phyloP scores from a whole-genome alignment of 2,329 filamentous ascomycete species.

The Xylariaceae sp. region DNA sequence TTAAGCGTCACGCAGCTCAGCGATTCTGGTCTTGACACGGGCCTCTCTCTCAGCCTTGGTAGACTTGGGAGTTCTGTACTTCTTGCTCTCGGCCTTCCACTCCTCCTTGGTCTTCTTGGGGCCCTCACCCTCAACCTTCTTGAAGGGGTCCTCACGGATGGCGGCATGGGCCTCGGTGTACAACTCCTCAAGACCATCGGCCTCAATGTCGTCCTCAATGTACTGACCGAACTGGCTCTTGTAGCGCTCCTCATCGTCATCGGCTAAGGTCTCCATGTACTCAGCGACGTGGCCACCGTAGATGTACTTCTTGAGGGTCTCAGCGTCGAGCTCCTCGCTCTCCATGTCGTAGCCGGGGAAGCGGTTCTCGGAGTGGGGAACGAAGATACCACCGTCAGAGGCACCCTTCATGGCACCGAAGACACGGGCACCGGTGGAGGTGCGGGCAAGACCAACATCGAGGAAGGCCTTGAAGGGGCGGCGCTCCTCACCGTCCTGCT shows the following conservation, averaged over 20 bases:
- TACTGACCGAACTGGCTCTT: conserved; percentile 97
- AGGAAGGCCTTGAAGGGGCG: conserved; percentile 99
- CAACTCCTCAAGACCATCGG: conserved; percentile 92
- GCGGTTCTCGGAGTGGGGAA: conserved; percentile 98
- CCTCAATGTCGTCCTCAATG: conserved; percentile 94
- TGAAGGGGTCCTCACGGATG: conserved; percentile 97
- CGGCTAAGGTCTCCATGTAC: conserved; percentile 99
- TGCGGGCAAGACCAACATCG: conserved; percentile 94
- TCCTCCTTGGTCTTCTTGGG: conserved; percentile 96
- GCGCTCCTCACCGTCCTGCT: conserved; percentile 86
- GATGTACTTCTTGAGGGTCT: conserved; percentile 99
- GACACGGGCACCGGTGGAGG: conserved; percentile 96
- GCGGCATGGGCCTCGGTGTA: conserved; percentile 92
- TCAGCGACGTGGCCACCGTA: conserved; percentile 96
- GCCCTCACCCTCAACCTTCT: conserved; percentile 71
- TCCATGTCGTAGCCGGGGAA: conserved; percentile 99
- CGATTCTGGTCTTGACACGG: conserved; percentile 87
- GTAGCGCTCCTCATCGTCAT: conserved; percentile 99
- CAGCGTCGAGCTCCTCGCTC: conserved; percentile 93
- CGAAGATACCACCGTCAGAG: conserved; percentile 92
- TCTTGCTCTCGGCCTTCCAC: conserved; percentile 92
- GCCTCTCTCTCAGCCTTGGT: conserved; percentile 76
- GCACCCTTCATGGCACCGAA: conserved; percentile 99
- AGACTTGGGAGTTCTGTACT: conserved; percentile 74
- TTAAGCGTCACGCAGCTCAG: conserved; percentile 60